Conservation (phyloP, 106 monocot species). For the Apostasia shenzhenica region DNA sequence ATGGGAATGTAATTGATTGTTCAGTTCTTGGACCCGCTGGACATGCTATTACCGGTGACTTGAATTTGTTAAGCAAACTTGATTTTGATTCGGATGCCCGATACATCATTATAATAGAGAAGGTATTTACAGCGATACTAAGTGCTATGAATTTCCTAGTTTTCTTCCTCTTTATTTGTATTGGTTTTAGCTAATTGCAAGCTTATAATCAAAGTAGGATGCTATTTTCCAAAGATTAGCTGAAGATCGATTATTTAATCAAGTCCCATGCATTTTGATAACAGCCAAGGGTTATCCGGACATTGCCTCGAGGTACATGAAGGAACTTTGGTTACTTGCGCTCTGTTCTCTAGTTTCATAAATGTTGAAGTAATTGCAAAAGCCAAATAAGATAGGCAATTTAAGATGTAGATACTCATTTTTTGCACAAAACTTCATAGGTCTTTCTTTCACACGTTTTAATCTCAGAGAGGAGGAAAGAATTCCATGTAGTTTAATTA, state of each 20-base stretch:
- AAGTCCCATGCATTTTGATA: constrained; percentile 76
- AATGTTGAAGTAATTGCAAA: no score
- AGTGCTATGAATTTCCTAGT: not conserved
- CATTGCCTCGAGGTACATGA: constrained; percentile 72
- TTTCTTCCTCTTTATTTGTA: not conserved
- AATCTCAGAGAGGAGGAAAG: no score
- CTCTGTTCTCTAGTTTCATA: no score
- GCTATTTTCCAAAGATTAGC: constrained; percentile 93
- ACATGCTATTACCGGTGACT: constrained; percentile 79
- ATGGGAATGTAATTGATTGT: constrained; percentile 57
- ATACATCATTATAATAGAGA: constrained; percentile 87
- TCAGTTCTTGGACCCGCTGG: constrained; percentile 69
- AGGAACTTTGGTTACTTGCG: no score
- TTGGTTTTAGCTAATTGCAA: constrained; percentile 8
- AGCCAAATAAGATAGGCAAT: no score
- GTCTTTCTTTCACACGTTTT: no score
- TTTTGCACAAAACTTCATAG: no score
- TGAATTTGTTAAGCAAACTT: constrained; percentile 50
- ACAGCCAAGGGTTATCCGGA: constrained; percentile 99
- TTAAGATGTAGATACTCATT: no score
- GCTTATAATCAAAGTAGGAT: constrained; percentile 45
- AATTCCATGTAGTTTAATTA: no score
- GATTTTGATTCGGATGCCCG: constrained; percentile 76
- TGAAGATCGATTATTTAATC: constrained; percentile 77
- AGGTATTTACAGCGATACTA: constrained; percentile 36